phyloP scores from a whole-genome alignment of 768 basidiomycete species.

The Coprinellus aureogranulatus region DNA sequence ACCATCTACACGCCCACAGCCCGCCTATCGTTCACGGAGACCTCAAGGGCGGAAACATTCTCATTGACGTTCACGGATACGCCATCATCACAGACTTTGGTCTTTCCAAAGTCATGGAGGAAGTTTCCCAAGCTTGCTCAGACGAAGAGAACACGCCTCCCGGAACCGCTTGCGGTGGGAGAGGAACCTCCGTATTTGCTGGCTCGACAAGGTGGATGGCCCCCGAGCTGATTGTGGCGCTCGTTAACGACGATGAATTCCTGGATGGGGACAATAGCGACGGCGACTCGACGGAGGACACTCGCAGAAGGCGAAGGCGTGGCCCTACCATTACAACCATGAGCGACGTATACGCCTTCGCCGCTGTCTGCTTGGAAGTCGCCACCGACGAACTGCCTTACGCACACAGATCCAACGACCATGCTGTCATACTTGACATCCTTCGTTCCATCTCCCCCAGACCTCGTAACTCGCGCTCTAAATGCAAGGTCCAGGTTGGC shows the following conservation, averaged over 20 bases:
- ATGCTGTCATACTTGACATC: constrained; percentile 55
- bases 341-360: constrained; percentile 63
- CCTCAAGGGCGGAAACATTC: constrained; percentile 60
- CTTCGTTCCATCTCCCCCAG: constrained; percentile 50
- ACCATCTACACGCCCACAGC: constrained; percentile 54
- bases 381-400: constrained; percentile 53
- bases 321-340: constrained; percentile 44
- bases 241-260: constrained; percentile 25
- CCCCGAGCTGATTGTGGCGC: constrained; percentile 52
- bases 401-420: constrained; percentile 51
- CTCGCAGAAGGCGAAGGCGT: background rate
- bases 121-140: constrained; percentile 37
- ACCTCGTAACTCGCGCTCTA: constrained; percentile 22
- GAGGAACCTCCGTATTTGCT: constrained; percentile 42
- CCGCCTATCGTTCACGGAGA: constrained; percentile 61
- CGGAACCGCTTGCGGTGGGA: background rate
- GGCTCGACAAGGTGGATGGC: constrained; percentile 57
- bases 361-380: constrained; percentile 59
- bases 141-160: background rate
- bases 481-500: constrained; percentile 24
- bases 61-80: constrained; percentile 49
- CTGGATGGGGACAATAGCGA: constrained; percentile 48
- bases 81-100: constrained; percentile 65
- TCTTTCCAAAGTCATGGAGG: constrained; percentile 55
- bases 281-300: constrained; percentile 14